Evolutionary conservation across 2,329 filamentous ascomycete species (phyloP).

Genomic region (Claviceps capensis): DNA sequence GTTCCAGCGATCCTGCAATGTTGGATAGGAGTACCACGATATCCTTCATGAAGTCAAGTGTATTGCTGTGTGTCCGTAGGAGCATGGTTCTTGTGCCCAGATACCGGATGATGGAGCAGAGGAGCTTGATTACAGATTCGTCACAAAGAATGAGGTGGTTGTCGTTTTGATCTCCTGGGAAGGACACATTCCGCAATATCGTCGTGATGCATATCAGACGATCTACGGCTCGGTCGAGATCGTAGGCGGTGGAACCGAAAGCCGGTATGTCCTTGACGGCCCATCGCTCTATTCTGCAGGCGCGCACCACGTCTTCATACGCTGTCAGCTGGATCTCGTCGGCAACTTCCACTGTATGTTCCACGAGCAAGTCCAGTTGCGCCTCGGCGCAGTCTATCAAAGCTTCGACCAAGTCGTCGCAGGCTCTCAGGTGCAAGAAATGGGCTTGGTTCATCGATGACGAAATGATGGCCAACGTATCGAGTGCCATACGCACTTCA

Average conservation of each 20-base stretch:
- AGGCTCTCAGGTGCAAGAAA: slow-evolving; percentile 53
- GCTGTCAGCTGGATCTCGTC: slow-evolving; percentile 71
- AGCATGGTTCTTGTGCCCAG: slow-evolving; percentile 83
- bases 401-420: slow-evolving; percentile 79
- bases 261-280: slow-evolving; percentile 57
- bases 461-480: slow-evolving; percentile 59
- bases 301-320: slow-evolving; percentile 77
- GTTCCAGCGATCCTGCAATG: slow-evolving; percentile 62
- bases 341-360: slow-evolving; percentile 72
- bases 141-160: slow-evolving; percentile 69
- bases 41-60: slow-evolving; percentile 95
- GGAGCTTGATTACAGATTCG: slow-evolving; percentile 64
- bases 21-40: slow-evolving; percentile 82
- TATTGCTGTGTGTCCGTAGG: slow-evolving; percentile 68
- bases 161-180: slow-evolving; percentile 42
- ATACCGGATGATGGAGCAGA: slow-evolving; percentile 72
- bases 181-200: slow-evolving; percentile 85
- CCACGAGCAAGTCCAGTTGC: slow-evolving; percentile 70
- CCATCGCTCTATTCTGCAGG: slow-evolving; percentile 62
- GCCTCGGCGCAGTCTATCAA: slow-evolving; percentile 85
- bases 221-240: slow-evolving; percentile 76
- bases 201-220: slow-evolving; percentile 82
- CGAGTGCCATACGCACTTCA: slow-evolving; percentile 81
- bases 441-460: slow-evolving; percentile 51
- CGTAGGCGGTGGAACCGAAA: slow-evolving; percentile 65